Conservation (phyloP, 768 basidiomycete species). For the Suillus bovinus region DNA sequence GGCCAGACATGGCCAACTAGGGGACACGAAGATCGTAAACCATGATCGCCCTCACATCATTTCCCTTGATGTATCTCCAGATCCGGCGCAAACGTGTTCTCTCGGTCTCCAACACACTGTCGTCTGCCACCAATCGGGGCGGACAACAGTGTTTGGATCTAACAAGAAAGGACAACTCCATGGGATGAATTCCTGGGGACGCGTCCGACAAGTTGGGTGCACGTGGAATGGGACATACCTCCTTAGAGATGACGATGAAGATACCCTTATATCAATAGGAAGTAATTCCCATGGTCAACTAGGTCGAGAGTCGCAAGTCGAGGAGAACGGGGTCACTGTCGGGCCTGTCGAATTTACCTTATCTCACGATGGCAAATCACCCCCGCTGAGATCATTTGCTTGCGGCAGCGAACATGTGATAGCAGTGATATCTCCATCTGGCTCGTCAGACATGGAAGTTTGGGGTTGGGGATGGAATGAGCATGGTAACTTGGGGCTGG, state of each 20-base stretch:
- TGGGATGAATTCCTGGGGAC: constrained; percentile 30
- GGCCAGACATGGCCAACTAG: no score
- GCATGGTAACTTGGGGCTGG: constrained; percentile 87
- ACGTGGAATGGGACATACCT: constrained; percentile 84
- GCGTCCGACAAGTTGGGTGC: constrained; percentile 45
- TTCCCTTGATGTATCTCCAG: no score
- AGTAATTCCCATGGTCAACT: constrained; percentile 65
- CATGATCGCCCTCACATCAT: no score
- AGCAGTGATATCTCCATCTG: constrained; percentile 26
- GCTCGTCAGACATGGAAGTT: constrained; percentile 39
- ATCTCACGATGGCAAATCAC: constrained; percentile 24
- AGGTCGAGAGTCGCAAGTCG: constrained; percentile 37
- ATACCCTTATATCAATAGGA: constrained; percentile 50
- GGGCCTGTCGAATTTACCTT: constrained; percentile 26
- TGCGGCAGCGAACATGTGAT: constrained; percentile 80
- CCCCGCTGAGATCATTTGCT: constrained; percentile 39
- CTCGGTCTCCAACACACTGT: no score
- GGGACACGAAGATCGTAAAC: no score
- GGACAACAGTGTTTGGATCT: constrained; percentile 59
- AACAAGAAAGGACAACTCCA: constrained; percentile 68
- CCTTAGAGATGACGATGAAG: constrained; percentile 23
- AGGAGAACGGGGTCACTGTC: constrained; percentile 1
- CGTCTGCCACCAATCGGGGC: constrained; percentile 28
- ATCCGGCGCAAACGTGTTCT: no score
- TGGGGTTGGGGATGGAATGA: constrained; percentile 99